Conservation (phyloP, 1,284 basidiomycete species). For the Ustilago nuda region DNA sequence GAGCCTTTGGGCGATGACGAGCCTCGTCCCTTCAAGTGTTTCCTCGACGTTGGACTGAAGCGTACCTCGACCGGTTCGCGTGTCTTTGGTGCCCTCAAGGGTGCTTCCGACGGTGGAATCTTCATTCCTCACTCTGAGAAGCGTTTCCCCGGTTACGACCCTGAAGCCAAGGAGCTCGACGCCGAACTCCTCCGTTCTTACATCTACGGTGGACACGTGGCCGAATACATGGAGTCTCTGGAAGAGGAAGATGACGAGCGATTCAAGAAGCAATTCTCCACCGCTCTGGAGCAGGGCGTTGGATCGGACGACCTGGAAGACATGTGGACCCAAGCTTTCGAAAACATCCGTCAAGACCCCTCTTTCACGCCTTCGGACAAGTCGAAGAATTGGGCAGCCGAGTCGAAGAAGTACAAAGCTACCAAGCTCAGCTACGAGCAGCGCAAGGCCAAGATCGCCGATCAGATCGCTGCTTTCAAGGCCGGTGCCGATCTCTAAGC, state of each 20-base stretch:
- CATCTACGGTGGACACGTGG: slow-evolving; percentile 97
- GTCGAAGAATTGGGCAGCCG: slow-evolving; percentile 88
- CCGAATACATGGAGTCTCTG: slow-evolving; percentile 99
- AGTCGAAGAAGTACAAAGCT: slow-evolving; percentile 80
- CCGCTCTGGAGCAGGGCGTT: slow-evolving; percentile 93
- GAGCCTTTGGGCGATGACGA: slow-evolving; percentile 91
- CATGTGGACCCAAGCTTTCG: slow-evolving; percentile 83
- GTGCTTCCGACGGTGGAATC: slow-evolving; percentile 97
- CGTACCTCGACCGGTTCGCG: slow-evolving; percentile 98
- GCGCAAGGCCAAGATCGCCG: slow-evolving; percentile 68
- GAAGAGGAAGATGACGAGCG: slow-evolving; percentile 99
- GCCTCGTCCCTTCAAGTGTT: slow-evolving; percentile 97
- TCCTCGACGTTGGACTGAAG: slow-evolving; percentile 97
- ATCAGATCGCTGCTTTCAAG: slow-evolving; percentile 66
- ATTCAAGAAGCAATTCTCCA: slow-evolving; percentile 98
- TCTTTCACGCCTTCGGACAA: slow-evolving; percentile 91
- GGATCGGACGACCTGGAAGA: slow-evolving; percentile 98
- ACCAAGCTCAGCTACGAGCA: slow-evolving; percentile 81
- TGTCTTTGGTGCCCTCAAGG: slow-evolving; percentile 99
- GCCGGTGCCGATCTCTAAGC: slow-evolving; percentile 44
- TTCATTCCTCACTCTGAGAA: slow-evolving; percentile 98
- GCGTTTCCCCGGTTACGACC: slow-evolving; percentile 98
- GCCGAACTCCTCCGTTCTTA: slow-evolving; percentile 96
- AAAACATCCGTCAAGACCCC: slow-evolving; percentile 94
- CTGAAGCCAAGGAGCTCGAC: slow-evolving; percentile 92